These are phyloP conservation scores for Vitis hybrid DNA, from an alignment of 177 flowering plant genomes.

Conservation along the genomic window DNA sequence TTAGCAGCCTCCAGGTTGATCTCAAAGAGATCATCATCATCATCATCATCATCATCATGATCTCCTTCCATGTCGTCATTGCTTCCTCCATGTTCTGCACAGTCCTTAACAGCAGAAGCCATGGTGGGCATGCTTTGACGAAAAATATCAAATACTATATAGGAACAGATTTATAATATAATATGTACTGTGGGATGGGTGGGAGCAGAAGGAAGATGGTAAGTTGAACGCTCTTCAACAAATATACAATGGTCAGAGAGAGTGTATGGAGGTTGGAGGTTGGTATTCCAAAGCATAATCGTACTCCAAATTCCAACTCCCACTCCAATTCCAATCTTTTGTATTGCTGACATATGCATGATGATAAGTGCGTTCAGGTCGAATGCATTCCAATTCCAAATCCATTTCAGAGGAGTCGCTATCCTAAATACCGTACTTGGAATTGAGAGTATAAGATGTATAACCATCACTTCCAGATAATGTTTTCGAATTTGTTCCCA, in stretches of 20 bases:
- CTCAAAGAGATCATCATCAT: constrained; percentile 57
- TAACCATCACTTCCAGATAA: too few relatives aligned
- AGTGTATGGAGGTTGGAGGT: background rate
- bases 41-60: constrained; percentile 46
- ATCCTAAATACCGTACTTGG: too few relatives aligned
- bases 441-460: too few relatives aligned
- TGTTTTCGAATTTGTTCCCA: too few relatives aligned
- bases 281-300: constrained; percentile 1
- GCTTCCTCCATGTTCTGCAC: background rate
- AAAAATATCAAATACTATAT: background rate
- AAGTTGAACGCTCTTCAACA: constrained; percentile 55
- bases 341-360: background rate
- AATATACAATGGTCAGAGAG: constrained; percentile 23
- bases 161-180: background rate
- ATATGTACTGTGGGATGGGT: constrained; percentile 4
- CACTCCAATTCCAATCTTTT: constrained; percentile 4
- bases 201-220: constrained; percentile 24
- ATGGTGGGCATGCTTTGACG: constrained; percentile 7
- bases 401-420: too few relatives aligned
- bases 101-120: constrained; percentile 13
- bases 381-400: too few relatives aligned
- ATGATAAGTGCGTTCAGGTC: background rate
- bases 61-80: constrained; percentile 31
- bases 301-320: background rate
- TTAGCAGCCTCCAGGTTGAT: constrained; percentile 40